phyloP scores from a whole-genome alignment of 179 eudicot species.

The Silene coronaria region DNA sequence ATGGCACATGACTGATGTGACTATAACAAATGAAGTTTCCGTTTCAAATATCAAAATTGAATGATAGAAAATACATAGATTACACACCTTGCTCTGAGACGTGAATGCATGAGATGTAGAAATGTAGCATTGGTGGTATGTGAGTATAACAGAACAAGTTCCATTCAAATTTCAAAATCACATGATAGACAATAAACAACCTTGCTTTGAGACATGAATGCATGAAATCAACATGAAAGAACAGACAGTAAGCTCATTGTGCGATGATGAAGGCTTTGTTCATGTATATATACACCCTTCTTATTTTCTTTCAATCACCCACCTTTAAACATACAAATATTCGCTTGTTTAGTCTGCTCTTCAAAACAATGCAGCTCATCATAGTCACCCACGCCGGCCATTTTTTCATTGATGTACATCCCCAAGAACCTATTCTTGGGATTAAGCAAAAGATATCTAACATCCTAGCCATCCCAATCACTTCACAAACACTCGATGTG shows the following conservation, averaged over 20 bases:
- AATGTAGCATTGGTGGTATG: slow-evolving; percentile 14
- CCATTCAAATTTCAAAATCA: slow-evolving; percentile 10
- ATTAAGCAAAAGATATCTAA: slow-evolving; percentile 58
- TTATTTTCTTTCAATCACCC: slow-evolving; percentile 6
- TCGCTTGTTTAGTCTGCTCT: not conserved
- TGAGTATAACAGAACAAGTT: slow-evolving; percentile 7
- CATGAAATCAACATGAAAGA: slow-evolving; percentile 36
- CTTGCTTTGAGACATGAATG: slow-evolving; percentile 19
- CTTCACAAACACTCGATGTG: slow-evolving; percentile 54
- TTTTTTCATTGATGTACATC: slow-evolving; percentile 46
- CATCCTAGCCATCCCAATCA: slow-evolving; percentile 42
- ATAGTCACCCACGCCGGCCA: slow-evolving; percentile 37
- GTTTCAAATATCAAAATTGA: not conserved
- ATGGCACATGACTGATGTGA: not conserved
- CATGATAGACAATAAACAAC: slow-evolving; percentile 15
- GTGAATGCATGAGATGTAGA: not conserved
- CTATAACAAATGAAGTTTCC: not conserved
- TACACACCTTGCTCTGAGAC: not conserved
- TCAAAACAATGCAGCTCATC: slow-evolving; percentile 42
- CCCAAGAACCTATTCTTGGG: slow-evolving; percentile 53
- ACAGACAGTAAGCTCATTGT: slow-evolving; percentile 29
- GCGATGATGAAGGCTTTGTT: slow-evolving; percentile 19
- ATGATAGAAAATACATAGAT: no score
- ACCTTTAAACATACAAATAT: not conserved
- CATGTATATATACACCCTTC: slow-evolving; percentile 1